phyloP scores from a whole-genome alignment of 352 stramenopile species.

The Phytophthora melonis region DNA sequence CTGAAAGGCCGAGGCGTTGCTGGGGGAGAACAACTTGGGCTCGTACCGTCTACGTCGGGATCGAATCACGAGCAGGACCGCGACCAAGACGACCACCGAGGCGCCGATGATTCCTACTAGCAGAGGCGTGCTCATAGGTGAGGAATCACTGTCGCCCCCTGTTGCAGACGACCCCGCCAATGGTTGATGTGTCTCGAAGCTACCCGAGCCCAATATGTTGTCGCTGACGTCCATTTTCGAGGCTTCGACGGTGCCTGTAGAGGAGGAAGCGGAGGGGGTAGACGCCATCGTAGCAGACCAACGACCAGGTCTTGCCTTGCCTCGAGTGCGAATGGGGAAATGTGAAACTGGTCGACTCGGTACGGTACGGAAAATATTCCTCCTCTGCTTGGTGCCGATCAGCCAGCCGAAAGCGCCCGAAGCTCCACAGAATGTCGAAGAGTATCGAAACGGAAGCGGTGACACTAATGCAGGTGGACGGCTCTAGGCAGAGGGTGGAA shows the following conservation, averaged over 20 bases:
- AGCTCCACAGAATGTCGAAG: constrained; percentile 26
- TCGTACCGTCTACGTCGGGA: constrained; percentile 17
- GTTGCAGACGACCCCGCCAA: constrained; percentile 10
- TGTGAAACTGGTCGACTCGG: constrained; percentile 12
- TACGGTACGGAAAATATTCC: constrained; percentile 2
- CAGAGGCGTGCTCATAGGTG: constrained; percentile 10
- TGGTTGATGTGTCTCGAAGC: constrained; percentile 15
- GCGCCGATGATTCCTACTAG: constrained; percentile 27
- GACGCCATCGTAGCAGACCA: constrained; percentile 22
- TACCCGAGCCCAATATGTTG: not conserved
- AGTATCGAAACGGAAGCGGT: constrained; percentile 24
- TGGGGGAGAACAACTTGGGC: constrained; percentile 26
- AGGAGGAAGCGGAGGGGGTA: constrained; percentile 24
- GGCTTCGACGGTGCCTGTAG: not conserved
- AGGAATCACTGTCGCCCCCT: constrained; percentile 2
- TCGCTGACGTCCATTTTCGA: not conserved
- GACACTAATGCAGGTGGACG: constrained; percentile 26
- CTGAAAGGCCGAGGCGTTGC: constrained; percentile 26
- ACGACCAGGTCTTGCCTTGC: constrained; percentile 2
- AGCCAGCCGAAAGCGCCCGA: not conserved
- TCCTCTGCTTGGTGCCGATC: not conserved
- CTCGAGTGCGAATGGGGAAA: constrained; percentile 31
- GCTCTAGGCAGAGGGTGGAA: constrained; percentile 3
- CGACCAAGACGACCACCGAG: constrained; percentile 23
- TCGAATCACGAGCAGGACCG: constrained; percentile 27